Percentiles rank a stretch among this genome's conserved stretches.
Conservation (phyloP, 257 asterid genomes). For the Solanum etuberosum region DNA sequence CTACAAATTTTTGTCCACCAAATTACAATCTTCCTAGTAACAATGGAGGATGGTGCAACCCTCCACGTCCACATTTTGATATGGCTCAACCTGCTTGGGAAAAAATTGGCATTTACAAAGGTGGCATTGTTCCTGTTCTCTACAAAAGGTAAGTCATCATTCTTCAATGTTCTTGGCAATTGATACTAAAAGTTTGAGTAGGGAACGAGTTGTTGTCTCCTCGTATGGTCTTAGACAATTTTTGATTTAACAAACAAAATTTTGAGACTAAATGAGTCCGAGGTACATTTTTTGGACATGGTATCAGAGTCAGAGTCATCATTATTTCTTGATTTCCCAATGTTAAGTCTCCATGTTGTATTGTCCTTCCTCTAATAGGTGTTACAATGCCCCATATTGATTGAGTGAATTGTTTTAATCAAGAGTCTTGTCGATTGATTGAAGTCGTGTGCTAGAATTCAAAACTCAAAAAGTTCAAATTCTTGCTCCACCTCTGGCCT, state of each 20-base stretch:
- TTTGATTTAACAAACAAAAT: background rate
- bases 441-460: background rate
- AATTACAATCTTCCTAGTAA: constrained; percentile 45
- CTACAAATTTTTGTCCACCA: constrained; percentile 70
- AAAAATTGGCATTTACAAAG: constrained; percentile 54
- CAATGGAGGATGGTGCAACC: constrained; percentile 78
- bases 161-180: background rate
- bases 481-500: background rate
- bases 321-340: background rate
- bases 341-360: background rate
- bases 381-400: background rate
- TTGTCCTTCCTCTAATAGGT: background rate
- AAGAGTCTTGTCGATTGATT: background rate
- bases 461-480: background rate
- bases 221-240: background rate
- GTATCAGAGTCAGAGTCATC: background rate
- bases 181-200: background rate
- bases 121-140: constrained; percentile 51
- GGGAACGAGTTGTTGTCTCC: background rate
- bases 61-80: constrained; percentile 65
- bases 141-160: constrained; percentile 38
- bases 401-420: background rate
- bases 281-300: background rate
- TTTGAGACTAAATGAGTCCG: background rate
- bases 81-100: constrained; percentile 78